Base-by-base conservation (phyloP, 2,329 filamentous ascomycete genomes). In the Aspergillus proliferans region DNA sequence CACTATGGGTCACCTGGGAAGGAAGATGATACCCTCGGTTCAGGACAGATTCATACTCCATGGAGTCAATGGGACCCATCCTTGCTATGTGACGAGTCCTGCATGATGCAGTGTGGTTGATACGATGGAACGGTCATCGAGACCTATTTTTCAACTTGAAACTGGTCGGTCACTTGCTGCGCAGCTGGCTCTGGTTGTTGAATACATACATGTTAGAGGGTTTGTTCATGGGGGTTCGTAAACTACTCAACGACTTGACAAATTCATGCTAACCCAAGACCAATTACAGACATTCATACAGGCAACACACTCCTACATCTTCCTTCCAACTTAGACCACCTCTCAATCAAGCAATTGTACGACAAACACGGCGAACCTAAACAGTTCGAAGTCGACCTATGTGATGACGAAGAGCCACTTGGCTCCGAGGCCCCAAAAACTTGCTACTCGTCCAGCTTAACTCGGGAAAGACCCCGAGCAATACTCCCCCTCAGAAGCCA, bases 331-430 rank as follows among this genome's bases (percentile, higher is more conserved):
- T 58, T 67, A 36, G 52, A 65, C 47, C 6, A 57, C 0, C 58
- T 70, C 18, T 67, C 66, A 1, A 52, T 64, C 6, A 47, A 63
- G 15, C 54, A 70, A 48, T 47, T 71, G 3, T 61, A 68, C 47
- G 48, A 67, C 15, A 39, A 54, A 49, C 66, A 62, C 39, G 63
- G 62, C 15, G 15, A 15, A 15, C 15, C 15, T 15, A 15, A 15
- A 15, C 15, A 15, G 1, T 15, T 6, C 34, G 59, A n/a, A 64
- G 64, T 0, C 55, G 66, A 49, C 59, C 54, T 36, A 51, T 64
- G 49, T 14, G 53, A 66, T 33, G 55, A 53, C 3, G 57, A 62
- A 1, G 52, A 66, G 12, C 50, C 60, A 1, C 53, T 57, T 0
- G 64, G 61, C 49, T 6, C 22, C 22, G 15, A 24, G 22, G 53